Base-by-base conservation (phyloP, 768 basidiomycete species). In the Auriscalpium vulgare region DNA sequence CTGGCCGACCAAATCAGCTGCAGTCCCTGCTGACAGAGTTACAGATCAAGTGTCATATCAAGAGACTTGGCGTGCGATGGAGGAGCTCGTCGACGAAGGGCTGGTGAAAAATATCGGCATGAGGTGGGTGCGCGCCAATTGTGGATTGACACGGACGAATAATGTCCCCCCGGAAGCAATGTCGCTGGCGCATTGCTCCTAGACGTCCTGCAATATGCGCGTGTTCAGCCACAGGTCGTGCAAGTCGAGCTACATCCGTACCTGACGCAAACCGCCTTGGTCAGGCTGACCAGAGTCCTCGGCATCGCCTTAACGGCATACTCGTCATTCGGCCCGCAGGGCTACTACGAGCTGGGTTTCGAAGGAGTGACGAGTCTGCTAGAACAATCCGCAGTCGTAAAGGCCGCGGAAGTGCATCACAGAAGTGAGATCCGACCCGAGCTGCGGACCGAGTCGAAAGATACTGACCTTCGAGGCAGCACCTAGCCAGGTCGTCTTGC, bases 61-160 rank as follows among this genome's bases (percentile, higher is more conserved):
- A 62, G 86, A 90, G 73, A 95, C 93, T 16, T 95, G 91, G 90
- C 66, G 69, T 44, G 88, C 80, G 14, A 80, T 95, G 83, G 93
- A 95, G 70, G 75, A 77, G 58, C 78, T 94, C 19, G 84, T 85
- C 48, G 85, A 89, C 60, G 76, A 78, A 45, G 84, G 85, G 8
- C 67, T 85, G 43, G 81, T 75, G 10, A 89, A 81, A 75, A 87
- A 91, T 66, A 90, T 95, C 61, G 93, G 90, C 55, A 65, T 91
- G 61, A 85, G 84, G 85, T 82, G 62, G 43, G 68, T 21, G 14
- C n/a, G 17, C 23, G 21, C 36, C 36, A 13, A 11, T 14, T n/a
- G 13, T 6, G 21, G 9, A 11, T 43, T 55, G 17, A 9, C 46
- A 50, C 10, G 40, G 13, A 40, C 19, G 51, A 60, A 17, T 51